These are phyloP conservation scores for Penicillium thymicola DNA, from an alignment of 2,329 filamentous ascomycete species.

Conservation along the genomic window DNA sequence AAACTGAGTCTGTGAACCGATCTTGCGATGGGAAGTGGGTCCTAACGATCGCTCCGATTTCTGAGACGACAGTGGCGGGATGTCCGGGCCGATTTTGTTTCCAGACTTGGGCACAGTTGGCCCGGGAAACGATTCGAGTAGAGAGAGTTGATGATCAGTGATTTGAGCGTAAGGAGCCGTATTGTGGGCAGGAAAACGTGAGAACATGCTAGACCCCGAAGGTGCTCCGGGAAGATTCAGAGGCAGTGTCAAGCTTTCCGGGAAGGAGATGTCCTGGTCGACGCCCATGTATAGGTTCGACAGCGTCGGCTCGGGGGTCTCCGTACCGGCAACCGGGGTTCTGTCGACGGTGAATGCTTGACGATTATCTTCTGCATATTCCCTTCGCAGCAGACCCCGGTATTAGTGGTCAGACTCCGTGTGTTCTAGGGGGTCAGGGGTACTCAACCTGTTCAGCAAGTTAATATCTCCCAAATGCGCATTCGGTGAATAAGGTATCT, in stretches of 20 bases:
- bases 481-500: neutral
- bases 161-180: neutral
- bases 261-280: neutral
- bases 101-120: neutral
- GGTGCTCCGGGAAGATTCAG: neutral
- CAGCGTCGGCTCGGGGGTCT: neutral
- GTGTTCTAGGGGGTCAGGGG: neutral
- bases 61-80: neutral
- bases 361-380: neutral
- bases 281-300: neutral
- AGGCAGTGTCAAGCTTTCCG: neutral
- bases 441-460: neutral
- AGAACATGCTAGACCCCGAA: neutral
- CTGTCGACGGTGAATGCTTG: neutral
- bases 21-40: neutral
- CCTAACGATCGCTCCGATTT: neutral
- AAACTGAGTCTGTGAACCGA: neutral
- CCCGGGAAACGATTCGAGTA: neutral
- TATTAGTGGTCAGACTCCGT: neutral
- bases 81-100: neutral
- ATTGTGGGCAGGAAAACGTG: neutral
- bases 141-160: neutral
- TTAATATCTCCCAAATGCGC: neutral
- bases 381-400: neutral
- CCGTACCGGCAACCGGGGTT: neutral